Evolutionary conservation across 2,329 filamentous ascomycete genomes (phyloP), one percentile per base, ranked within the genome.

Genomic region (Penicillium sp.): DNA sequence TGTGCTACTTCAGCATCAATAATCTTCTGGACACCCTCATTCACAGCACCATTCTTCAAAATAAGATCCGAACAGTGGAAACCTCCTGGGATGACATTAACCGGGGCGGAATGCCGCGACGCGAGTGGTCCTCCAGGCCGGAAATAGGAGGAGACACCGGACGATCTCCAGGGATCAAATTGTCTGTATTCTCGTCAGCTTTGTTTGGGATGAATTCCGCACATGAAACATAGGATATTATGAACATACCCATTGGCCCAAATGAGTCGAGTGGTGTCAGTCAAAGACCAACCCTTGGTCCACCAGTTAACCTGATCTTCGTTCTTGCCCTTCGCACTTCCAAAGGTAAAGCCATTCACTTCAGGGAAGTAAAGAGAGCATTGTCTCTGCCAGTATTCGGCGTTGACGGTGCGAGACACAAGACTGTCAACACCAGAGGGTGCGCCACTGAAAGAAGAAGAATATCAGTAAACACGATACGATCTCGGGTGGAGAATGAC

Each of bases 121-220:
- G 73, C 15, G 17, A 88, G 72, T 1, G 85, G 84, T 0, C 87
- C 86, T 6, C 81, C 83, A 0, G 85, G 84, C 22, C 86, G 79
- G 70, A 82, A 81, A 28, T 80, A 77, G 19, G 84, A 84, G 0
- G 81, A 83, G 0, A 88, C 81, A 4, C 81, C 81, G 0, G 83
- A 80, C 4, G 84, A 81, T 37, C 82, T 79, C 87, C 86, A 89
- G 6, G 86, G 87, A 70, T 89, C 87, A 59, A 78, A 84, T 72
- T 86, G 79, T 47, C 83, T 73, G 33, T 33, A 49, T 54, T 53
- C 7, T 30, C 1, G 17, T 55, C 1, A 55, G 53, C 37, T 12
- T 30, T 3, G 22, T 24, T 49, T 17, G 15, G 12, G 12, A 49
- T 10, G 9, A 2, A 9, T 4, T 17, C n/a, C n/a, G n/a, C n/a